Evolutionary conservation across 2,329 filamentous ascomycete species (phyloP), one percentile per base, ranked within the genome.

Genomic region (Trichoderma breve): DNA sequence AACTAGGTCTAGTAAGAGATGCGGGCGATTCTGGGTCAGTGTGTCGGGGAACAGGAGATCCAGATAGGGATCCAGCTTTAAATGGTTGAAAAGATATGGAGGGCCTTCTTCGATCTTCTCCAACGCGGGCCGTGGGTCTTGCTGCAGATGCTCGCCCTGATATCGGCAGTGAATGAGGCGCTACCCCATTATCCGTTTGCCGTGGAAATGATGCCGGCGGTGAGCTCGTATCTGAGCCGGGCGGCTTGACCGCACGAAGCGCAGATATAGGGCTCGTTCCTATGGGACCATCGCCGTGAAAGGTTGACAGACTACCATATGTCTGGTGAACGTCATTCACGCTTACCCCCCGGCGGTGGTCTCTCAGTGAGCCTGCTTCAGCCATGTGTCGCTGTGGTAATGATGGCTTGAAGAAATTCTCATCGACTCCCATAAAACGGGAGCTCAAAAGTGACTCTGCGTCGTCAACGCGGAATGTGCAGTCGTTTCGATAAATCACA

Each of bases 11-110:
- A 26, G 83, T 78, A 9, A 86, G 77, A 3, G 89, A 91, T 36
- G 86, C 83, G 15, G 88, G 86, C 2, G 84, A 79, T 63, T 89
- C 88, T 15, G 82, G 79, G 14, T 89, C 87, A 3, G 81, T 79
- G 7, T 84, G 79, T 34, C 86, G 83, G 32, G 83, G 83, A n/a
- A 86, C 80, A 0, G 95, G 95, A 5, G 95, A 98, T 4, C 93
- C 94, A 2, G 95, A 97, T n/a, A 98, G 85, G 1, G 95, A 97
- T 12, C 95, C 95, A 15, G 95, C 93, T 82, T 99, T 99, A 85
- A 99, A 99, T 0, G 95, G 95, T 76, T 97, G 93, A 77, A 98
- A 97, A 0, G 93, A 97, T 26, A 97, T 89, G 0, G 94, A 98
- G 7, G 93, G 91, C 68, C 94, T 89, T 76, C 94, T 88, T 68